Conservation (phyloP, 192 early-diverging fungal species). For the Coemansia sp. region DNA sequence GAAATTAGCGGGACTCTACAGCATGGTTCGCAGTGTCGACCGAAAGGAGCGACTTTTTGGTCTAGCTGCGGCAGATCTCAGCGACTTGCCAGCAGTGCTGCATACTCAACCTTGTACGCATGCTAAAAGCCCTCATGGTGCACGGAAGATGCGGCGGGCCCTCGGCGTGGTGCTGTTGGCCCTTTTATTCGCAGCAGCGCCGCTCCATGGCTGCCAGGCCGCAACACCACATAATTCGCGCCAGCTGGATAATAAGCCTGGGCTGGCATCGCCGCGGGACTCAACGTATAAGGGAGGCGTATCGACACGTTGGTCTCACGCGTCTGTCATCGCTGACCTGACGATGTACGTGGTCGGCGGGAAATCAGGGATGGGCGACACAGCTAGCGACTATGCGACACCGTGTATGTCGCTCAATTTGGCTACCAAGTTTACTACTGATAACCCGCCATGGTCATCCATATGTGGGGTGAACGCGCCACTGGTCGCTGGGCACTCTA, state of each 20-base stretch:
- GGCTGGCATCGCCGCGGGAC: background rate
- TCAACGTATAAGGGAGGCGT: slow-evolving; percentile 20
- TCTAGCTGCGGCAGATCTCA: background rate
- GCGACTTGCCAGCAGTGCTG: background rate
- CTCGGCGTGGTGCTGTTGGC: slow-evolving; percentile 18
- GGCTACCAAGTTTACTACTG: slow-evolving; percentile 23
- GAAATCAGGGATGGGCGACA: slow-evolving; percentile 22
- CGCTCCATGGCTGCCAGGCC: slow-evolving; percentile 16
- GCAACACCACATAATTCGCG: background rate
- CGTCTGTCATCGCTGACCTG: slow-evolving; percentile 47
- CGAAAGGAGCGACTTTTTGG: slow-evolving; percentile 1
- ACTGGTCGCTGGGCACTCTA: slow-evolving; percentile 38
- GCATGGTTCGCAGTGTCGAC: slow-evolving; percentile 4
- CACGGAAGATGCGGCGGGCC: slow-evolving; percentile 2
- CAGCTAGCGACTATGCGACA: slow-evolving; percentile 26
- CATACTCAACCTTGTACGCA: background rate
- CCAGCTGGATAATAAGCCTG: background rate
- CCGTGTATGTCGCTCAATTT: slow-evolving; percentile 41
- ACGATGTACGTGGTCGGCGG: slow-evolving; percentile 53
- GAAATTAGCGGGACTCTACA: background rate
- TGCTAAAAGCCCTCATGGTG: background rate
- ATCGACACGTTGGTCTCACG: slow-evolving; percentile 35
- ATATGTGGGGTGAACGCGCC: slow-evolving; percentile 28
- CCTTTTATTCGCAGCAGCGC: slow-evolving; percentile 7
- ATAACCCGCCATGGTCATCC: slow-evolving; percentile 25